Conservation (phyloP, 2,329 filamentous ascomycete genomes). For the Penicillium sclerotiorum region DNA sequence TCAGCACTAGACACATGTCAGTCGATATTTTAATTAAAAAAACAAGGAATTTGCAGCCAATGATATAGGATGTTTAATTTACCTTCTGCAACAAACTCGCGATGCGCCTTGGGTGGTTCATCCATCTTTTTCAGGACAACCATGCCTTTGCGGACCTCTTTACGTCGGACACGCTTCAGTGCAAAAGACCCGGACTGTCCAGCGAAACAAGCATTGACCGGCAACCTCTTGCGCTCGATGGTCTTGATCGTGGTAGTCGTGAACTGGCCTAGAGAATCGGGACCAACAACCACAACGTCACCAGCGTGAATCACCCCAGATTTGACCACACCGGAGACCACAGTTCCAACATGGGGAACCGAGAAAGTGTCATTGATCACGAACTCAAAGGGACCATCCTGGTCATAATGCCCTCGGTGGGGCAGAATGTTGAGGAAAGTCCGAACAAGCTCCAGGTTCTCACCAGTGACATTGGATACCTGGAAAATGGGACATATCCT, state of each 20-base stretch:
- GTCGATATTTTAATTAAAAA: not conserved
- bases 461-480: constrained; percentile 94
- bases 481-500: constrained; percentile 97
- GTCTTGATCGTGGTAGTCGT: constrained; percentile 82
- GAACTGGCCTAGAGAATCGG: constrained; percentile 89
- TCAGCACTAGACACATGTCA: constrained; percentile 65
- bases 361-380: constrained; percentile 98
- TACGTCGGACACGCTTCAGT: constrained; percentile 80
- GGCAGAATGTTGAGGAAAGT: constrained; percentile 94
- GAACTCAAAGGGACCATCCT: constrained; percentile 87
- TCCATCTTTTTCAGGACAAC: constrained; percentile 87
- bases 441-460: constrained; percentile 85
- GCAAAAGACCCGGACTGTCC: constrained; percentile 94
- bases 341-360: constrained; percentile 93
- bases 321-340: constrained; percentile 92
- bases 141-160: constrained; percentile 97
- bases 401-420: constrained; percentile 89
- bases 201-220: constrained; percentile 82
- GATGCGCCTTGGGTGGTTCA: constrained; percentile 71
- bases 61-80: constrained; percentile 24
- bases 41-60: no score
- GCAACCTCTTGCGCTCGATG: constrained; percentile 91
- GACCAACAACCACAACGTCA: constrained; percentile 86
- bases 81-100: constrained; percentile 79
- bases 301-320: constrained; percentile 84